Evolutionary conservation across 2,329 filamentous ascomycete genomes (phyloP), one percentile per base, ranked within the genome.

Genomic region (Colletotrichum camelliae): DNA sequence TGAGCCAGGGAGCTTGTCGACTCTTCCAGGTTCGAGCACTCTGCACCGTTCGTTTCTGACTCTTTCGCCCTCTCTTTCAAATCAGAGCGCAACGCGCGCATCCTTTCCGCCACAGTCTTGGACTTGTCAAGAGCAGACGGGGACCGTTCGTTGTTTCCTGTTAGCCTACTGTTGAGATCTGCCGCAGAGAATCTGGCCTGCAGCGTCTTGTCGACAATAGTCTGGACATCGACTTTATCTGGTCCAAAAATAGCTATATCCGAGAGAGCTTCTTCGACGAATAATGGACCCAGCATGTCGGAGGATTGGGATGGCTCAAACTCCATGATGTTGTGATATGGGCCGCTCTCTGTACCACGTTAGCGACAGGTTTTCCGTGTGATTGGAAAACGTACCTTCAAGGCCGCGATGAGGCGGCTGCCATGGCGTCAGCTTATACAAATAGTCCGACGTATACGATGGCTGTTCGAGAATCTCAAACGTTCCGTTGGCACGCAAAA

Each of bases 381-480:
- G 7, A 13, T 29, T 35, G 5, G n/a, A 8, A 16, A n/a, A 74
- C 80, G 75, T 83, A 90, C 90, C 89, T 82, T 90, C 87, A 10
- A 91, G 80, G 1, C 90, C 91, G 27, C 91, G 88, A 79, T 92
- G 88, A 3, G 91, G 91, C 7, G 90, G 81, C 77, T 89, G 86
- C 92, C 92, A 93, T 1, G 91, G 90, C 16, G 92, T 85, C 76
- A 93, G 83, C 77, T 92, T 91, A 76, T 89, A 92, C 13, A 92
- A 84, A 71, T 93, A 91, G 64, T 90, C 87, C 3, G 89, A 87
- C 3, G 90, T 90, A 73, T 88, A 87, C 1, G 91, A 90, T 6
- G 92, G 91, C 79, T 91, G 90, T 77, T 93, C 89, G 31, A 93
- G 81, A 21, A 94, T 91, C 35, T 92, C 91, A 80, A 93, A 91